A percentile compares a stretch with the other conserved stretches of the same genome.
Conservation (phyloP, 2,329 filamentous ascomycete genomes). For the Leptographium lundbergii region DNA sequence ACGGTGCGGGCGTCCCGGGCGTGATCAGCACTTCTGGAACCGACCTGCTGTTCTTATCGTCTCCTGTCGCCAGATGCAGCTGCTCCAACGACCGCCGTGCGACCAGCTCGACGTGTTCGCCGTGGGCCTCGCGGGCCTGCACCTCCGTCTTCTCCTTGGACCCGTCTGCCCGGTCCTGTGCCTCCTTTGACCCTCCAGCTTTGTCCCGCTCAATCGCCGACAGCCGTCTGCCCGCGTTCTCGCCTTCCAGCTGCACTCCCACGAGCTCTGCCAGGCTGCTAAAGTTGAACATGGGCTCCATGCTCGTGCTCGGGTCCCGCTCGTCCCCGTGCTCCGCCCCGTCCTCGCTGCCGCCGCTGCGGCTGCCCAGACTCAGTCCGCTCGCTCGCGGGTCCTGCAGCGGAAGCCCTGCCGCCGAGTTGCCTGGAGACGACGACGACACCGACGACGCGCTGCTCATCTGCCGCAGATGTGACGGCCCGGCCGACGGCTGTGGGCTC, state of each 20-base stretch:
- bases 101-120: constrained; percentile 21
- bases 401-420: constrained; percentile 37
- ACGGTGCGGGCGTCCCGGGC: constrained; percentile 31
- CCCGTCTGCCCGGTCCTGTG: no score
- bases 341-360: constrained; percentile 27
- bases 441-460: constrained; percentile 80
- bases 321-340: constrained; percentile 36
- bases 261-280: constrained; percentile 77
- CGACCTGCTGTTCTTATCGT: background rate
- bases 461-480: constrained; percentile 62
- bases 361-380: constrained; percentile 35
- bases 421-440: constrained; percentile 56
- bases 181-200: no score
- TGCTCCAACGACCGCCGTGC: background rate
- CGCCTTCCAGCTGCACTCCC: constrained; percentile 45
- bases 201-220: constrained; percentile 17
- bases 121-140: constrained; percentile 20
- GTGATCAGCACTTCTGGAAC: constrained; percentile 35
- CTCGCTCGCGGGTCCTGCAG: constrained; percentile 38
- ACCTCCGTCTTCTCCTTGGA: constrained; percentile 12
- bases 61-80: background rate
- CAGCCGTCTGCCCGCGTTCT: constrained; percentile 24
- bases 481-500: constrained; percentile 38
- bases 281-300: constrained; percentile 86
- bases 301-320: constrained; percentile 32